Evolutionary conservation across 371 early-diverging fungal species (phyloP), one percentile per base, ranked within the genome.

Genomic region (Batkoa obscura): DNA sequence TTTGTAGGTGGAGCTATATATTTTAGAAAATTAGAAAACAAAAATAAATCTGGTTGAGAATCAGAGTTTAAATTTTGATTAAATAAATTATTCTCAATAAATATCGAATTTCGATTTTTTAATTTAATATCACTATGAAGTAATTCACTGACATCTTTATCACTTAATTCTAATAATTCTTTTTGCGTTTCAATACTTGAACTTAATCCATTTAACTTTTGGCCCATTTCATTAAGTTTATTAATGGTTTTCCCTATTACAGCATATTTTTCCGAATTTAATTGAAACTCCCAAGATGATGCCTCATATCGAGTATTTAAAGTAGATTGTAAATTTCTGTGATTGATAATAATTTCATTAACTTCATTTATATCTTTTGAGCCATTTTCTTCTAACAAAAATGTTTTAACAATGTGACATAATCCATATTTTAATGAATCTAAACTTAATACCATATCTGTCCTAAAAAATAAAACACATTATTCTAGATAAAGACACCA

Each of bases 331-430:
- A 78, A 74, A 31, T 72, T 67, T 38, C 80, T 73, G 43, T 87
- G 86, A 0, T 75, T 64, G 43, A 72, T 67, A 45, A 79, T 74
- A 37, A 79, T 12, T 23, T 41, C 30, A 12, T 53, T 70, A 1
- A 72, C 60, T 56, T 78, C 75, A 3, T 77, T 60, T 1, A 72
- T 70, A 68, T 45, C 68, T 64, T 47, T 74, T 70, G 55, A 75
- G 69, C 6, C 57, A 55, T 75, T 72, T 13, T 70, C 70, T 56
- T 81, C 84, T 39, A 83, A 58, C 33, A 83, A 62, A 51, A 83
- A 83, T 0, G 81, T 79, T 59, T 80, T 80, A 31, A 78, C 78
- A 36, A 81, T 46, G 9, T 76, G 53, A 42, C 77, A 75, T 38
- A 81, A 60, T 2, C 79, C 54, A 0, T 74, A 61, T 17, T 72